These are phyloP conservation scores for Phialophora chinensis DNA, from an alignment of 2,329 filamentous ascomycete genomes.

Conservation along the genomic window DNA sequence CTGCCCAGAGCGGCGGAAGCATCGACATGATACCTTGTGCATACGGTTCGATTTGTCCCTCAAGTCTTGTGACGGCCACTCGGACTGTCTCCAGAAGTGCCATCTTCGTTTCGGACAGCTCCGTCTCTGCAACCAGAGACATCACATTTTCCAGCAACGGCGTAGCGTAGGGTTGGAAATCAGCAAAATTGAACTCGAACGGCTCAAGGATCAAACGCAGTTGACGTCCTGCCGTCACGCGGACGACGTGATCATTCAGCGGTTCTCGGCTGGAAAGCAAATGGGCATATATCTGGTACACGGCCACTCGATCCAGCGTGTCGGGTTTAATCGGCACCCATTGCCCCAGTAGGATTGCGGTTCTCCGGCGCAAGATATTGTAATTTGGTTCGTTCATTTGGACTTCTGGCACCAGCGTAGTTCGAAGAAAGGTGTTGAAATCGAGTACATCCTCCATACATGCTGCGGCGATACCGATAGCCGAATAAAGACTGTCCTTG, in stretches of 20 bases:
- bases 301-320: slow-evolving; percentile 68
- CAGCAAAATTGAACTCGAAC: slow-evolving; percentile 75
- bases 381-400: slow-evolving; percentile 71
- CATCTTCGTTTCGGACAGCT: slow-evolving; percentile 86
- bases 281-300: slow-evolving; percentile 89
- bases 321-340: slow-evolving; percentile 84
- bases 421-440: slow-evolving; percentile 79
- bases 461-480: slow-evolving; percentile 82
- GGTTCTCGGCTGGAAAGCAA: slow-evolving; percentile 78
- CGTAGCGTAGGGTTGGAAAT: slow-evolving; percentile 78
- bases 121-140: slow-evolving; percentile 77
- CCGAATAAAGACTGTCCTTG: slow-evolving; percentile 94
- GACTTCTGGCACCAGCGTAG: slow-evolving; percentile 77
- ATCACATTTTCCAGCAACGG: slow-evolving; percentile 76
- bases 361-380: slow-evolving; percentile 83
- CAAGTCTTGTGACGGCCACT: slow-evolving; percentile 79
- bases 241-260: slow-evolving; percentile 87
- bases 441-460: slow-evolving; percentile 77
- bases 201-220: slow-evolving; percentile 82
- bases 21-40: slow-evolving; percentile 80
- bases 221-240: slow-evolving; percentile 86
- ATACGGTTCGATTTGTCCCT: slow-evolving; percentile 69
- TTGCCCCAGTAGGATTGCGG: slow-evolving; percentile 85
- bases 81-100: slow-evolving; percentile 86
- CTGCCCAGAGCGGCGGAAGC: slow-evolving; percentile 82